phyloP scores from a whole-genome alignment of 352 stramenopile genomes.

The Phytophthora sansomeana region DNA sequence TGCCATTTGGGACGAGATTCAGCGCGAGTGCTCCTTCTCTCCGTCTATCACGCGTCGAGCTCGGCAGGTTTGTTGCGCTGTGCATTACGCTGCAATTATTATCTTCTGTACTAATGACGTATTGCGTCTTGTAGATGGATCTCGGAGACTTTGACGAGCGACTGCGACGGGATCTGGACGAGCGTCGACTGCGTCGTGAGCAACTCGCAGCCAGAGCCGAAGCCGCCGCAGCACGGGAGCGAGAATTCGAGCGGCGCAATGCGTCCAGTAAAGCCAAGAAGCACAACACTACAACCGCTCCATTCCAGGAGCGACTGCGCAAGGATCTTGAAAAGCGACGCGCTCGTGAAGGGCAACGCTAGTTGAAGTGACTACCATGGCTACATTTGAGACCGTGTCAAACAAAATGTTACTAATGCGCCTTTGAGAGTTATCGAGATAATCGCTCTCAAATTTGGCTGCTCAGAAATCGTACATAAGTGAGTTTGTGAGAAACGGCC shows the following conservation, averaged over 20 bases:
- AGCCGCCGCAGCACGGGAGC: conserved; percentile 17
- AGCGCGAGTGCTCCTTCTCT: conserved; percentile 63
- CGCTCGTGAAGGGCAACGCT: conserved; percentile 20
- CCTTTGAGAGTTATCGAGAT: no score
- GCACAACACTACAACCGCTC: conserved; percentile 10
- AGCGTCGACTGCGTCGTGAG: conserved; percentile 45
- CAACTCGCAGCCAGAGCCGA: conserved; percentile 35
- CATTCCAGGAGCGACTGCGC: conserved; percentile 59
- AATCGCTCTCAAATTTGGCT: no score
- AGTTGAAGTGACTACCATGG: no score
- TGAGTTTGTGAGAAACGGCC: no score
- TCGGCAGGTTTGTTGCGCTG: conserved; percentile 24
- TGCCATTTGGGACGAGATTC: conserved; percentile 58
- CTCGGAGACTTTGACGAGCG: conserved; percentile 70
- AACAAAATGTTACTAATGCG: no score
- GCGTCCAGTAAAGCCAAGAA: conserved; percentile 8
- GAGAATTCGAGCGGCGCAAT: conserved; percentile 20
- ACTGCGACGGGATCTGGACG: conserved; percentile 60
- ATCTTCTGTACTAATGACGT: background rate
- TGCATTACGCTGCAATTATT: background rate
- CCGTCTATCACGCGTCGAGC: conserved; percentile 60
- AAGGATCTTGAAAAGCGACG: conserved; percentile 57
- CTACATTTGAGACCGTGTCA: no score
- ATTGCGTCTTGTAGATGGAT: conserved; percentile 32
- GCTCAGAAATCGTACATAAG: no score